Conservation (phyloP, 2,329 filamentous ascomycete species). For the Colletotrichum plurivorum region DNA sequence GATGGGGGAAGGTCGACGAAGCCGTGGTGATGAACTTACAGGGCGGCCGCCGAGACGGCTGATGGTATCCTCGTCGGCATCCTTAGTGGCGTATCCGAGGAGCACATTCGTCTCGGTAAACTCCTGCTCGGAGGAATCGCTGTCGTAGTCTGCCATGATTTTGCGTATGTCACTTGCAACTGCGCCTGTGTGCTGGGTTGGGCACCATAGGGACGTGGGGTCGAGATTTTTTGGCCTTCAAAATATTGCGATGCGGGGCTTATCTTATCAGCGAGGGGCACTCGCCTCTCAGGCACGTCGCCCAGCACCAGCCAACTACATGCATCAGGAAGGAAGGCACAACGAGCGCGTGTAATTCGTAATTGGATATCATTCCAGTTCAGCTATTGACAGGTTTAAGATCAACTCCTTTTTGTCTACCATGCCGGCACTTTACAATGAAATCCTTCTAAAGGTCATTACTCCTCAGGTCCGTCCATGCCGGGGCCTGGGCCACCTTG, state of each 20-base stretch:
- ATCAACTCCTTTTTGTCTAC: constrained; percentile 53
- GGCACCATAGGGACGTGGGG: constrained; percentile 48
- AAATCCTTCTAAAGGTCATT: constrained; percentile 45
- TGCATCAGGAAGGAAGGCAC: no score
- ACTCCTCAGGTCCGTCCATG: constrained; percentile 73
- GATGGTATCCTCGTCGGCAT: constrained; percentile 84
- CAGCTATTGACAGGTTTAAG: constrained; percentile 40
- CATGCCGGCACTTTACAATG: constrained; percentile 58
- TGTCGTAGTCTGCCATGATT: constrained; percentile 84
- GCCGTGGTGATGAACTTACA: constrained; percentile 66
- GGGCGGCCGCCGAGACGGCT: constrained; percentile 91
- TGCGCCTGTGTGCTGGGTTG: constrained; percentile 8
- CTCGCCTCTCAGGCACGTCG: neutral
- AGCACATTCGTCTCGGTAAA: constrained; percentile 89
- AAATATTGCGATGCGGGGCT: constrained; percentile 48
- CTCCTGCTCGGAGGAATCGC: constrained; percentile 76
- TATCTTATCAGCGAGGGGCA: constrained; percentile 45
- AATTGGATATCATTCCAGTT: constrained; percentile 41
- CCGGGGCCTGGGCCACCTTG: constrained; percentile 73
- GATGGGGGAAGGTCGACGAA: neutral
- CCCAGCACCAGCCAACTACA: no score
- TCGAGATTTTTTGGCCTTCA: constrained; percentile 53
- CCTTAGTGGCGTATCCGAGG: constrained; percentile 88
- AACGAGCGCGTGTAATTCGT: constrained; percentile 9
- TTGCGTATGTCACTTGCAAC: neutral